Percentiles rank a stretch among this genome's conserved stretches.
These are phyloP conservation scores for Panicum miliaceum DNA, from an alignment of 176 grass and related monocot species.

Conservation along the genomic window DNA sequence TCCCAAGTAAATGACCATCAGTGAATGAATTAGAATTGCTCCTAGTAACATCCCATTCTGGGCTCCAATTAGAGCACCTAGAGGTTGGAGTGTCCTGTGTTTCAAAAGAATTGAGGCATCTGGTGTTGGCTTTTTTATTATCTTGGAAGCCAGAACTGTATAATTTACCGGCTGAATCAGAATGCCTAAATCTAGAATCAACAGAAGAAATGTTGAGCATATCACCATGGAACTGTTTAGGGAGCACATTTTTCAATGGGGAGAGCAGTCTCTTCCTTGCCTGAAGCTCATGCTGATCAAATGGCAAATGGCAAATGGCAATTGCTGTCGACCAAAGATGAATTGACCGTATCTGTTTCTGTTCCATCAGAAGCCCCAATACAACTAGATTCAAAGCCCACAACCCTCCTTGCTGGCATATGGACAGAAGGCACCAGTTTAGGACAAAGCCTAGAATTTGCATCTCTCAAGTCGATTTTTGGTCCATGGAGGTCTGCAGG, in stretches of 20 bases:
- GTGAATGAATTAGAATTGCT: conserved; percentile 65
- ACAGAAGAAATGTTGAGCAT: conserved; percentile 60
- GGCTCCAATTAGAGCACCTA: conserved; percentile 46
- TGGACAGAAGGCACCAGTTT: conserved; percentile 44
- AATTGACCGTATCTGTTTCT: conserved; percentile 26
- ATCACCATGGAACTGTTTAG: conserved; percentile 74
- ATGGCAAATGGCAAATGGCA: conserved; percentile 31
- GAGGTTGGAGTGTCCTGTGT: conserved; percentile 30
- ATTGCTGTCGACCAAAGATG: conserved; percentile 30
- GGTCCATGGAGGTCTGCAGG: conserved; percentile 33
- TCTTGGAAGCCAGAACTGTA: conserved; percentile 50
- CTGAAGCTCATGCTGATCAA: conserved; percentile 54
- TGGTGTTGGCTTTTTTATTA: conserved; percentile 67
- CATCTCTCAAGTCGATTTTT: conserved; percentile 45
- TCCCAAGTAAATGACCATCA: conserved; percentile 88
- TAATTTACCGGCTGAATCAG: conserved; percentile 46
- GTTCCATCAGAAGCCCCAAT: conserved; percentile 32
- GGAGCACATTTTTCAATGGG: conserved; percentile 68
- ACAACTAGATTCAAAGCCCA: conserved; percentile 74
- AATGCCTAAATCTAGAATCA: conserved; percentile 53
- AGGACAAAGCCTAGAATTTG: conserved; percentile 42
- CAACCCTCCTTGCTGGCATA: conserved; percentile 60
- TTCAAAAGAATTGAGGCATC: conserved; percentile 54
- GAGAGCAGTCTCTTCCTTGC: conserved; percentile 72
- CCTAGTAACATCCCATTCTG: conserved; percentile 46